Base-by-base conservation (phyloP, 139 green algal species). In the Gonium pectorale region DNA sequence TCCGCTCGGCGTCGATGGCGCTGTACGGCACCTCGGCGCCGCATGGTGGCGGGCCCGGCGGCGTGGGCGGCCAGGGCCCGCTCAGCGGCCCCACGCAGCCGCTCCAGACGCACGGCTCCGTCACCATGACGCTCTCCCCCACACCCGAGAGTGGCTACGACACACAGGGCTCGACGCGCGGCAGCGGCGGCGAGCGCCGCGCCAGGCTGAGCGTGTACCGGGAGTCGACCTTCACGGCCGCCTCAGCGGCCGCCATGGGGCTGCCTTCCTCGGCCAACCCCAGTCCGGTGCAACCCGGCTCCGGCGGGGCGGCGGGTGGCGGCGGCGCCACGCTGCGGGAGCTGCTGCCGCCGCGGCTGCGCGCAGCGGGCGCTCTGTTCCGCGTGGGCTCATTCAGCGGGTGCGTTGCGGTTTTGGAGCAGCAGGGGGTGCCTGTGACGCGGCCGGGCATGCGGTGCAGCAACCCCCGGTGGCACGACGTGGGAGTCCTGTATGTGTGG, bases 371-470 rank as follows among this genome's bases (percentile, higher is more conserved):
- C 6, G 37, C 59, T 29, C n/a, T 82, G 17, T 82, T 82, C 75
- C 75, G 75, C 3, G 75, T 31, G 35, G 75, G 75, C 8, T 72
- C 59, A 6, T 82, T 82, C 59, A 82, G 75, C 75, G 75, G 75
- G 59, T 71, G 37, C 19, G 54, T 41, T 17, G 22, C n/a, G n/a
- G n/a, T n/a, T n/a, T n/a, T n/a, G n/a, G n/a, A n/a, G n/a, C n/a
- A n/a, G n/a, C n/a, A n/a, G n/a, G n/a, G n/a, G n/a, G n/a, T n/a
- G n/a, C n/a, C n/a, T n/a, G n/a, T n/a, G n/a, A n/a, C n/a, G n/a
- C n/a, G n/a, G n/a, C n/a, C n/a, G n/a, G n/a, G n/a, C n/a, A n/a
- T n/a, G n/a, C n/a, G n/a, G n/a, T n/a, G n/a, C n/a, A n/a, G n/a
- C n/a, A n/a, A n/a, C n/a, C n/a, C n/a, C n/a, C n/a, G n/a, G n/a